phyloP scores from a whole-genome alignment of 768 basidiomycete species.

The Suillus subalutaceus region DNA sequence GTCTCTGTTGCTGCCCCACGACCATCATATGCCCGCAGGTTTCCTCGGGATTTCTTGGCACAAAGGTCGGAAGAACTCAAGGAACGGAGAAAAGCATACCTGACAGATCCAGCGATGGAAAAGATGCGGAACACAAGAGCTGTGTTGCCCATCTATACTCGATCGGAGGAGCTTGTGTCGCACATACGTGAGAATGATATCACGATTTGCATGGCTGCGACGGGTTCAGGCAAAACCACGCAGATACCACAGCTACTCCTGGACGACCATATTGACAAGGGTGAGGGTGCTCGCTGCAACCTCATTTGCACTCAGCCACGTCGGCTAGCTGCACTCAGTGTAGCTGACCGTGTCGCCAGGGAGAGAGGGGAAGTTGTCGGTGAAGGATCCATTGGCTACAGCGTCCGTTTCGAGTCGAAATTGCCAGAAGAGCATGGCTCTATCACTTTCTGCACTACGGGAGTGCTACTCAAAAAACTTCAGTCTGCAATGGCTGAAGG shows the following conservation, averaged over 20 bases:
- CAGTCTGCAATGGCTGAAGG: conserved; percentile 68
- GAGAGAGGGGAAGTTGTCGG: conserved; percentile 82
- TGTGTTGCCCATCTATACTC: conserved; percentile 74
- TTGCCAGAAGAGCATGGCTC: conserved; percentile 79
- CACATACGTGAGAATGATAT: conserved; percentile 81
- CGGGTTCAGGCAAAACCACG: conserved; percentile 93
- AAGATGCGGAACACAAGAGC: conserved; percentile 69
- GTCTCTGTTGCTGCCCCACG: conserved; percentile 11
- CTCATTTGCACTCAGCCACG: conserved; percentile 93
- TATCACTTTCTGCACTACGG: conserved; percentile 92
- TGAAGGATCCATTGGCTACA: conserved; percentile 75
- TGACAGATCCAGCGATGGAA: conserved; percentile 58
- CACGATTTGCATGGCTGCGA: conserved; percentile 86
- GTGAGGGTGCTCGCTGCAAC: conserved; percentile 85
- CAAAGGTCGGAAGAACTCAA: conserved; percentile 62
- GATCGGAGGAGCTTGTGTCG: conserved; percentile 64
- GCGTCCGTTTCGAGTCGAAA: conserved; percentile 88
- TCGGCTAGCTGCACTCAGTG: conserved; percentile 87
- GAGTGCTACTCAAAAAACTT: conserved; percentile 84
- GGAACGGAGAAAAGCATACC: conserved; percentile 58
- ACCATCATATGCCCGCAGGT: conserved; percentile 28
- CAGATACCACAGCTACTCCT: conserved; percentile 93
- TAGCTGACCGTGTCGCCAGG: conserved; percentile 88
- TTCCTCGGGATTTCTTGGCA: conserved; percentile 36
- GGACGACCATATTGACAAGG: conserved; percentile 76